Evolutionary conservation across 1,139 yeast species (phyloP), one percentile per base, ranked within the genome.

Genomic region (Saccharomyces hybrid): DNA sequence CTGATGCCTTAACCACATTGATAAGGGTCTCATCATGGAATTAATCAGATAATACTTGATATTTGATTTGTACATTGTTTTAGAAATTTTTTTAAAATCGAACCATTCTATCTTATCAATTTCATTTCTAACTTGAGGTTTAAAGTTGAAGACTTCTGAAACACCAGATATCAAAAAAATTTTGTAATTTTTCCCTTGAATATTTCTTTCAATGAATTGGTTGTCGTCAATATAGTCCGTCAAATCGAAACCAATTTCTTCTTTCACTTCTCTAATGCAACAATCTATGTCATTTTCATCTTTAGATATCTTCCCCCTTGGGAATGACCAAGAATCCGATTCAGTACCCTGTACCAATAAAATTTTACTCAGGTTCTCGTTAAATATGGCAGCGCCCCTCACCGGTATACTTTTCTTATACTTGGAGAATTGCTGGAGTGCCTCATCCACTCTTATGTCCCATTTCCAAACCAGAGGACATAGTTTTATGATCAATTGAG

Each of bases 191-290:
- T 93, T 93, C 11, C 95, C 96, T 52, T 77, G 76, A 44, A 89
- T 81, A 6, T 89, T 88, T 67, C 95, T 80, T 67, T 93, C 98
- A 52, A 90, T 78, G 58, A 79, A 88, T 56, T 86, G 91, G 41
- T 83, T 79, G 58, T 84, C 85, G 57, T 81, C 80, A 52, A 91
- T 77, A 61, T 78, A 79, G 11, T 82, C 83, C 4, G 83, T 72
- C 51, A 89, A 84, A 70, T 91, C 95, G 64, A 85, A 90, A 0
- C 99, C 96, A n/a, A 91, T 93, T 69, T 95, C 99, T 72, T 95
- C 99, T 59, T 79, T 80, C 25, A 88, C 93, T 70, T 95, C 99
- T 66, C 99, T 80, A n/a, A 88, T 73, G 4, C 98, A 97, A 74
- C 99, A 95, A 54, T 80, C 83, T n/a, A 82, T 78, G 70, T 95